phyloP scores from a whole-genome alignment of 768 basidiomycete species.

The Hericium alpestre region DNA sequence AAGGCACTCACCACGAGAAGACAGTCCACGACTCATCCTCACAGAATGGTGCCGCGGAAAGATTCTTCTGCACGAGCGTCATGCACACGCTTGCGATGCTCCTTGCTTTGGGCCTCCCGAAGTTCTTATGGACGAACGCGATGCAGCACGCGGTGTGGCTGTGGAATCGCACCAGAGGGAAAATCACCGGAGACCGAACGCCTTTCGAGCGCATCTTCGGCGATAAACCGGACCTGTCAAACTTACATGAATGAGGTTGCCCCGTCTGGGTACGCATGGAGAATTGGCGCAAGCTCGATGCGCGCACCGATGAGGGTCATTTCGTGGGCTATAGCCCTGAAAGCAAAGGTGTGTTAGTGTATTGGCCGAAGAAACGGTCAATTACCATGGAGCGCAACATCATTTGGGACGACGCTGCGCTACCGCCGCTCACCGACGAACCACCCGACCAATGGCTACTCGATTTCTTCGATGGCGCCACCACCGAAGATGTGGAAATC shows the following conservation, averaged over 20 bases:
- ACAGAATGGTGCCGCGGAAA: constrained; percentile 35
- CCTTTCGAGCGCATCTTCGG: constrained; percentile 12
- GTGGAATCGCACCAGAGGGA: constrained; percentile 23
- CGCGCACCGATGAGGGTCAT: not conserved
- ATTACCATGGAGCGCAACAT: not conserved
- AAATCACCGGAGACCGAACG: constrained; percentile 14
- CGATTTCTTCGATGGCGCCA: not conserved
- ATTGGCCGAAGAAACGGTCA: not conserved
- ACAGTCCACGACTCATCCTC: constrained; percentile 33
- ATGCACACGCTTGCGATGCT: constrained; percentile 26
- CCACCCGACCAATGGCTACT: not conserved
- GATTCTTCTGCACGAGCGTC: constrained; percentile 26
- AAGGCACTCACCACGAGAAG: constrained; percentile 29
- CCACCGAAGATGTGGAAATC: not conserved
- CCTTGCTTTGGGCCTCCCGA: constrained; percentile 24
- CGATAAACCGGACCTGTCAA: constrained; percentile 9
- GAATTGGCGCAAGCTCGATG: not conserved
- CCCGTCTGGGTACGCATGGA: not conserved
- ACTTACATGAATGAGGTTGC: not conserved
- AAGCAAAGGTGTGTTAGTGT: not conserved
- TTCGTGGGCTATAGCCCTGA: not conserved
- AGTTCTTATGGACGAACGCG: constrained; percentile 29
- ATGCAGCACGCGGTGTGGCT: constrained; percentile 25
- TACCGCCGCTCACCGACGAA: not conserved
- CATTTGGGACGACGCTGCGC: not conserved